Evolutionary conservation across 177 flowering plant genomes (phyloP).

Genomic region (Vitis hybrid): DNA sequence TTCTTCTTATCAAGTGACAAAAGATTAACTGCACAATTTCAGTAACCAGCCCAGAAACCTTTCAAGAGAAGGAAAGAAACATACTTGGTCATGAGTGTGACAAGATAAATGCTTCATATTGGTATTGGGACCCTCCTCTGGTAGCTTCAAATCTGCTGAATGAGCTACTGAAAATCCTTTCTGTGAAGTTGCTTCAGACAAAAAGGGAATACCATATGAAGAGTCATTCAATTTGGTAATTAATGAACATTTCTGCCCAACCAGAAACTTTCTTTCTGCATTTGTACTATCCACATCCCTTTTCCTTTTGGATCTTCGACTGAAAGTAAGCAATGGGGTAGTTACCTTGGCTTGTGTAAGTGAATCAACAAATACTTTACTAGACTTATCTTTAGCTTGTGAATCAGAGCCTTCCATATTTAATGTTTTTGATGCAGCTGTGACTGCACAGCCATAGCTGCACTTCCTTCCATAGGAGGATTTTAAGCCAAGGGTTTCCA

Average conservation of each 20-base stretch:
- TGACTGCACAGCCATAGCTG: constrained; percentile 11
- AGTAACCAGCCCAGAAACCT: not conserved
- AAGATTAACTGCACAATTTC: not conserved
- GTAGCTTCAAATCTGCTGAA: constrained; percentile 1
- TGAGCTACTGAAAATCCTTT: constrained; percentile 10
- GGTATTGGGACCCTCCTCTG: constrained; percentile 16
- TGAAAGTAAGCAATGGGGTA: constrained; percentile 28
- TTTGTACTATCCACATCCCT: constrained; percentile 10
- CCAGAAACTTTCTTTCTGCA: not conserved
- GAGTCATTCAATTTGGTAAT: constrained; percentile 1
- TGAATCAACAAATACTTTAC: not conserved
- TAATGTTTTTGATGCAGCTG: constrained; percentile 1
- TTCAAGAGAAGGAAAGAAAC: not conserved
- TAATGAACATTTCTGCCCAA: constrained; percentile 2
- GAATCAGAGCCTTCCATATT: constrained; percentile 13
- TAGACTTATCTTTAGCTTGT: constrained; percentile 12
- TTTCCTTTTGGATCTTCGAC: constrained; percentile 25
- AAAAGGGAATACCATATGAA: not conserved
- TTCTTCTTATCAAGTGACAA: not conserved
- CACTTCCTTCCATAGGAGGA: constrained; percentile 8
- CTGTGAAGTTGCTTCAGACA: constrained; percentile 1
- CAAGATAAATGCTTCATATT: constrained; percentile 2
- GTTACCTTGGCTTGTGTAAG: constrained; percentile 14
- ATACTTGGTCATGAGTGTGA: constrained; percentile 18
- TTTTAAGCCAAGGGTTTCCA: not conserved